A percentile compares a stretch with the other conserved stretches of the same genome.
Conservation (phyloP, 768 basidiomycete species). For the Rhodotorula toruloides region DNA sequence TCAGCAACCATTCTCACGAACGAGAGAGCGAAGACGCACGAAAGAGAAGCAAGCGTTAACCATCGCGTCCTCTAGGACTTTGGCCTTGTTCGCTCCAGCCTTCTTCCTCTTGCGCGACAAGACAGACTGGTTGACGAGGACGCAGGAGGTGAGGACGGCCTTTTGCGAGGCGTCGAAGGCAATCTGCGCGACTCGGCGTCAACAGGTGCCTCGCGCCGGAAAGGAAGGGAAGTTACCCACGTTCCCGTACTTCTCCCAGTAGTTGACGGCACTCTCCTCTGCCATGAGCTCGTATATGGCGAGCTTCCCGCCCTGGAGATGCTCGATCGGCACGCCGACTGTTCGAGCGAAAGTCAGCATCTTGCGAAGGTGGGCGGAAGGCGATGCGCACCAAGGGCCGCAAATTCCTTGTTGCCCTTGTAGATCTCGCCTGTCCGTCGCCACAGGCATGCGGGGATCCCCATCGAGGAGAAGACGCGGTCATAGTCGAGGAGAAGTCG, state of each 20-base stretch:
- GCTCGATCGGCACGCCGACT: slow-evolving; percentile 76
- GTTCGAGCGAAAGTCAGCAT: neutral
- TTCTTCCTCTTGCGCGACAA: slow-evolving; percentile 24
- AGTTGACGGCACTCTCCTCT: slow-evolving; percentile 91
- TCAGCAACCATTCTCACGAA: neutral
- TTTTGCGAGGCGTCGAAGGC: slow-evolving; percentile 89
- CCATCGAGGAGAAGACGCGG: slow-evolving; percentile 85
- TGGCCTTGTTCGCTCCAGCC: slow-evolving; percentile 31
- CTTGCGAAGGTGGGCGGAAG: neutral
- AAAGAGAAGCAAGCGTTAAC: slow-evolving; percentile 89
- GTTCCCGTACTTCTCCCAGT: slow-evolving; percentile 97
- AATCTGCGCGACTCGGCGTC: slow-evolving; percentile 53
- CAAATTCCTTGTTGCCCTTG: slow-evolving; percentile 94
- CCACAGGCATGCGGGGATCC: slow-evolving; percentile 95
- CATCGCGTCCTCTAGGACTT: slow-evolving; percentile 61
- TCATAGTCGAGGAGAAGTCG: slow-evolving; percentile 91
- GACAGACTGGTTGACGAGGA: slow-evolving; percentile 50
- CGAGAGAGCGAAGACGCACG: slow-evolving; percentile 50
- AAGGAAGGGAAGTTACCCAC: slow-evolving; percentile 38
- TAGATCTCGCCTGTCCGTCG: slow-evolving; percentile 95
- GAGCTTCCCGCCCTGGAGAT: slow-evolving; percentile 86
- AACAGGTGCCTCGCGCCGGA: neutral
- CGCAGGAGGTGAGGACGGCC: slow-evolving; percentile 86
- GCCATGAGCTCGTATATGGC: slow-evolving; percentile 99
- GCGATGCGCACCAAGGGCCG: slow-evolving; percentile 57